Conservation (phyloP, 1,139 yeast species). For the Pichia sp. region DNA sequence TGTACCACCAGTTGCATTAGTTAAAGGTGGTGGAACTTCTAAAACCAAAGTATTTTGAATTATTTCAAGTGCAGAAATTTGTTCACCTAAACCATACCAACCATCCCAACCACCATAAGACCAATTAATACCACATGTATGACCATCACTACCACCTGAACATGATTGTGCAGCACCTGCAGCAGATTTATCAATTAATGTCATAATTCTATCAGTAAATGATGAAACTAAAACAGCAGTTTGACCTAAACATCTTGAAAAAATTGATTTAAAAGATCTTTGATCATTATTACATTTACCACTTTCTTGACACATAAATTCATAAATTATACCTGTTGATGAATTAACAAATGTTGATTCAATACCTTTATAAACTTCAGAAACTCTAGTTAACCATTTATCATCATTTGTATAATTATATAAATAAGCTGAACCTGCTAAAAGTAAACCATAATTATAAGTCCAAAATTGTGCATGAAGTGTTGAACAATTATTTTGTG, state of each 20-base stretch:
- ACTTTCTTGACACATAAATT: conserved; percentile 59
- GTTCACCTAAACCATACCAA: conserved; percentile 51
- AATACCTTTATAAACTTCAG: conserved; percentile 44
- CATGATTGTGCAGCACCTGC: conserved; percentile 51
- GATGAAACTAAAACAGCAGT: conserved; percentile 52
- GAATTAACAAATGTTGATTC: conserved; percentile 38
- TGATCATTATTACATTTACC: conserved; percentile 65
- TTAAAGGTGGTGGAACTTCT: conserved; percentile 49
- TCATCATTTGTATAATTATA: conserved; percentile 49
- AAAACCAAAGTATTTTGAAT: conserved; percentile 36
- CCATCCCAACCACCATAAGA: conserved; percentile 41
- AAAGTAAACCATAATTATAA: conserved; percentile 68
- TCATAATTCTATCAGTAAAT: conserved; percentile 36
- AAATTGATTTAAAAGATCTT: conserved; percentile 68
- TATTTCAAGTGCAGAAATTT: conserved; percentile 50
- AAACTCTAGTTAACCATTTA: conserved; percentile 49
- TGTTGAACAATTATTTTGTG: conserved; percentile 45
- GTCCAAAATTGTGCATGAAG: conserved; percentile 58
- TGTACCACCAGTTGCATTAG: conserved; percentile 42
- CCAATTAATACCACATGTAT: conserved; percentile 58
- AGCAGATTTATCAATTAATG: conserved; percentile 42
- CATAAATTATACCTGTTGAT: conserved; percentile 44
- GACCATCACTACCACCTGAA: conserved; percentile 50
- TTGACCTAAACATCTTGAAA: conserved; percentile 57
- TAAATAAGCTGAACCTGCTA: conserved; percentile 67